phyloP scores from a whole-genome alignment of 768 basidiomycete genomes.

The Cubamyces sp. region DNA sequence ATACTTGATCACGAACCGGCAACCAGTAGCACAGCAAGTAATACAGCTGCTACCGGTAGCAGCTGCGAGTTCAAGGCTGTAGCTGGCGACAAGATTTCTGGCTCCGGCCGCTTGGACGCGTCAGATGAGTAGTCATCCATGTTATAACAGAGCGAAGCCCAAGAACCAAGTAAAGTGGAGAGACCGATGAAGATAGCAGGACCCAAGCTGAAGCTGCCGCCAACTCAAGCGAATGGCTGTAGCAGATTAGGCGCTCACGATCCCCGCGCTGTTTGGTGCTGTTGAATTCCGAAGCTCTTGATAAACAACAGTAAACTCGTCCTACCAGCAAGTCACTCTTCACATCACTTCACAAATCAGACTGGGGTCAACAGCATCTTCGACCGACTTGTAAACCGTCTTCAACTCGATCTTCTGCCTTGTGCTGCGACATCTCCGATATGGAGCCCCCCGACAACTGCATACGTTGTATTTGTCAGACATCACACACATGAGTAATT shows the following conservation, averaged over 20 bases:
- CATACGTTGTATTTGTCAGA: too few relatives aligned
- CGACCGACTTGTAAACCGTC: too few relatives aligned
- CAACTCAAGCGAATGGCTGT: too few relatives aligned
- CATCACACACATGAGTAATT: too few relatives aligned
- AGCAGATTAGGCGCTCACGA: too few relatives aligned
- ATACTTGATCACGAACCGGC: conserved; percentile 40
- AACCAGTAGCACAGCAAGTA: conserved; percentile 47
- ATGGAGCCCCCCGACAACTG: too few relatives aligned
- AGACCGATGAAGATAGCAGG: too few relatives aligned
- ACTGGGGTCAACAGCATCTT: too few relatives aligned
- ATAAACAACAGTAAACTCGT: conserved; percentile 12
- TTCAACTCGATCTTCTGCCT: too few relatives aligned
- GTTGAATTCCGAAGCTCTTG: conserved; percentile 30
- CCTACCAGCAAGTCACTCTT: neutral
- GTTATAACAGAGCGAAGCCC: neutral
- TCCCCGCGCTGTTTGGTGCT: conserved; percentile 14
- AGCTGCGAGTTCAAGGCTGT: conserved; percentile 44
- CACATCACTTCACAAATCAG: too few relatives aligned
- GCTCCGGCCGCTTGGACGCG: conserved; percentile 13
- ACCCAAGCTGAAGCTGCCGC: neutral
- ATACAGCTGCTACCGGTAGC: conserved; percentile 47
- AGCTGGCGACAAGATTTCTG: conserved; percentile 43
- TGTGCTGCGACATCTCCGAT: too few relatives aligned
- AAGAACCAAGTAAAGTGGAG: too few relatives aligned
- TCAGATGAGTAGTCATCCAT: neutral